phyloP scores from a whole-genome alignment of 176 grass and related monocot genomes.

The Rhynchospora breviuscula region DNA sequence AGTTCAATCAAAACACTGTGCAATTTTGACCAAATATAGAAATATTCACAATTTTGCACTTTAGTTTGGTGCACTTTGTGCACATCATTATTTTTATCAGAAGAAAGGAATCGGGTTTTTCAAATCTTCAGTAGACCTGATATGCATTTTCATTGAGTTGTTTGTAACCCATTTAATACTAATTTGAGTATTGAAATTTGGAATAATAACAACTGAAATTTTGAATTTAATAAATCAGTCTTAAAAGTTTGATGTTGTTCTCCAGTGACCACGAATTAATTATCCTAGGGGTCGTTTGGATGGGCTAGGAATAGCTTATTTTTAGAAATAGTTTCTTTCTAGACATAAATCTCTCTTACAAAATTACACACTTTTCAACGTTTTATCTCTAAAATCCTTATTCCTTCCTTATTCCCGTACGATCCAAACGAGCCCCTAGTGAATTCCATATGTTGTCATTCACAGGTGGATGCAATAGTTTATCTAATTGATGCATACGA shows the following conservation, averaged over 20 bases:
- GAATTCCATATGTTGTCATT: not conserved
- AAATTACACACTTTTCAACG: too few relatives aligned
- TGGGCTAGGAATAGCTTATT: too few relatives aligned
- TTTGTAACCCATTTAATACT: not conserved
- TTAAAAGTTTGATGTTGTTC: not conserved
- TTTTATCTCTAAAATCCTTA: too few relatives aligned
- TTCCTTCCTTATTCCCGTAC: too few relatives aligned
- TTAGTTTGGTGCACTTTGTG: too few relatives aligned
- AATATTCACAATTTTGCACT: not conserved
- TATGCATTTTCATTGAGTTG: not conserved
- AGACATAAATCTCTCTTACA: too few relatives aligned
- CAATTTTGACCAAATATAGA: not conserved
- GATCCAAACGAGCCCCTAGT: too few relatives aligned
- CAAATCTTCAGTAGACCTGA: not conserved
- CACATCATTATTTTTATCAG: not conserved
- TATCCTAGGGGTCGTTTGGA: too few relatives aligned
- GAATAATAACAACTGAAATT: not conserved
- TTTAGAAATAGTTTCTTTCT: too few relatives aligned
- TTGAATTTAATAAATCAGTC: not conserved
- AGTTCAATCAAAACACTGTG: not conserved
- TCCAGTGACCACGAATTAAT: not conserved
- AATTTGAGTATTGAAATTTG: not conserved
- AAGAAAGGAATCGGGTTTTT: not conserved
- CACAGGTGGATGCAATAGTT: slow-evolving; percentile 54
- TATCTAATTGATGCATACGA: slow-evolving; percentile 53